These are phyloP conservation scores for Isoetes taiwanensis DNA, from an alignment of 75 land plant species.

Conservation along the genomic window DNA sequence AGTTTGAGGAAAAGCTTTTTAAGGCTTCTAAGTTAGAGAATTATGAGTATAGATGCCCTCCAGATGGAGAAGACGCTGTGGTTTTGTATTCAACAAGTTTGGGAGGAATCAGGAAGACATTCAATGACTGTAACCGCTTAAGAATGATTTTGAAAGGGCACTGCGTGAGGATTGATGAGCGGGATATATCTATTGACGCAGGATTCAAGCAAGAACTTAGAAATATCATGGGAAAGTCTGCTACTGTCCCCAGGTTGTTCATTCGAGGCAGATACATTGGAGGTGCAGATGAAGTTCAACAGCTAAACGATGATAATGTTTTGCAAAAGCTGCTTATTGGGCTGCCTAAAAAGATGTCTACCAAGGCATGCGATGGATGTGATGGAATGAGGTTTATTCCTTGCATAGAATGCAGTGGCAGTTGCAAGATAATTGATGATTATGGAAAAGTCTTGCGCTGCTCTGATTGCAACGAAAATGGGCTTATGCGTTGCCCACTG, in stretches of 20 bases:
- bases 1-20: constrained; percentile 1
- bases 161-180: constrained; percentile 29
- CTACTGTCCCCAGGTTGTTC: constrained; percentile 55
- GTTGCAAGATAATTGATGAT: constrained; percentile 37
- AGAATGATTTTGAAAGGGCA: constrained; percentile 37
- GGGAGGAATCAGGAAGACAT: constrained; percentile 67
- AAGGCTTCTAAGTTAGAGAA: constrained; percentile 7
- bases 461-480: constrained; percentile 55
- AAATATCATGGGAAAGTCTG: constrained; percentile 24
- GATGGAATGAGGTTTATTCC: constrained; percentile 44
- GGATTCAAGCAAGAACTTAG: constrained; percentile 56
- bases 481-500: constrained; percentile 38
- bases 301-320: constrained; percentile 52
- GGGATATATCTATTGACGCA: constrained; percentile 62
- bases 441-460: constrained; percentile 32
- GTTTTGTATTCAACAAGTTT: constrained; percentile 67
- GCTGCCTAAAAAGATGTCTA: constrained; percentile 17
- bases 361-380: constrained; percentile 36
- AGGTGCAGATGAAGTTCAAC: constrained; percentile 52
- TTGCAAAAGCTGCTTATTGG: constrained; percentile 37
- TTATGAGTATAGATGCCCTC: constrained; percentile 52
- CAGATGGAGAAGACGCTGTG: constrained; percentile 46
- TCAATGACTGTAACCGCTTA: constrained; percentile 47
- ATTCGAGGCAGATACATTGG: constrained; percentile 68
- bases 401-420: constrained; percentile 56